Percentiles rank a stretch among this genome's conserved stretches.
phyloP scores from a whole-genome alignment of 768 basidiomycete genomes.

The Hirschioporus abietinus region DNA sequence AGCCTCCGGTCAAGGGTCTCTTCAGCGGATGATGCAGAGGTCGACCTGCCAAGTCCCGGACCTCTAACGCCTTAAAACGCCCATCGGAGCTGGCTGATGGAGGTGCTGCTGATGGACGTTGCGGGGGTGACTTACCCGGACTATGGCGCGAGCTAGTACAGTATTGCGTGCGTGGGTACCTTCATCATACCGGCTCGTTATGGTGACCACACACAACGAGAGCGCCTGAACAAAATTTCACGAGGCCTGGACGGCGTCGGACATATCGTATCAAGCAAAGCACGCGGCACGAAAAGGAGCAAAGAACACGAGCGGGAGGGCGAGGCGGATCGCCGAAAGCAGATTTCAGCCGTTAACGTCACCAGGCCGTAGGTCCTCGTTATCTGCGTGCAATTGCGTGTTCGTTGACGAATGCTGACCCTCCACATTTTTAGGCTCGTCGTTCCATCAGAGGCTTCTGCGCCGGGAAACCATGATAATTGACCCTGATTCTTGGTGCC shows the following conservation, averaged over 20 bases:
- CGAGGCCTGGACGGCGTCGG: too few species aligned
- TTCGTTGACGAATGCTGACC: background rate
- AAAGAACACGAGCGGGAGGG: too few species aligned
- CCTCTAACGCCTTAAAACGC: background rate
- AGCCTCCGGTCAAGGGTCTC: background rate
- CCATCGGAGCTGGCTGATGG: background rate
- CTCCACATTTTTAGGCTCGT: background rate
- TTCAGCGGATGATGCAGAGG: background rate
- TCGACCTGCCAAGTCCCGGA: background rate
- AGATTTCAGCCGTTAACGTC: background rate
- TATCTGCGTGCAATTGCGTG: background rate
- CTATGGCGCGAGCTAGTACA: background rate
- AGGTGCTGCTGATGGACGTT: background rate
- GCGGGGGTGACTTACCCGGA: background rate
- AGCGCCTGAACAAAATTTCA: background rate
- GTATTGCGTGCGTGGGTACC: too few species aligned
- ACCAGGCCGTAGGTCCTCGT: background rate
- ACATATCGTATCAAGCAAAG: background rate
- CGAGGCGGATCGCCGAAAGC: background rate
- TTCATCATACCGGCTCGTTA: too few species aligned
- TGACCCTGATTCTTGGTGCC: background rate
- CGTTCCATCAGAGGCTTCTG: background rate
- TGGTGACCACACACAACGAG: too few species aligned
- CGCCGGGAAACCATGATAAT: background rate
- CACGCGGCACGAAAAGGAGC: too few species aligned